These are phyloP conservation scores for Helicostylum pulchrum DNA, from an alignment of 192 early-diverging fungal genomes.

Conservation along the genomic window DNA sequence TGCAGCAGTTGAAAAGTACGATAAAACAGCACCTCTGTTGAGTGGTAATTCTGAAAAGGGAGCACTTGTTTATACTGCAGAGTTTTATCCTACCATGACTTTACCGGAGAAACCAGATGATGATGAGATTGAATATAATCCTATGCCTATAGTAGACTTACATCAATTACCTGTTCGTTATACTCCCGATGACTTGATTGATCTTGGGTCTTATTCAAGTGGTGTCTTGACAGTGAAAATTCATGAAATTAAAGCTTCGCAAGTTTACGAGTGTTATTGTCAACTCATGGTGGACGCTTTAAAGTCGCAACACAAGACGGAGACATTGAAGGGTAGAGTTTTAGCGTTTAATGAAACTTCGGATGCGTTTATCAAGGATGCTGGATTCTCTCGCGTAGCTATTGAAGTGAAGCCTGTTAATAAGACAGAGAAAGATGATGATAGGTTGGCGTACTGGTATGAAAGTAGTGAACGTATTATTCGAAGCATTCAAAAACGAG, in stretches of 20 bases:
- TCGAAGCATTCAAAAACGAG: conserved; percentile 9
- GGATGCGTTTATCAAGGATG: conserved; percentile 40
- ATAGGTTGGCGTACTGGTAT: conserved; percentile 25
- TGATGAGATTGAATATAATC: neutral
- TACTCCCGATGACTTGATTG: conserved; percentile 31
- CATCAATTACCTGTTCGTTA: conserved; percentile 21
- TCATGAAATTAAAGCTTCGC: conserved; percentile 36
- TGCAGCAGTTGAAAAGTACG: neutral
- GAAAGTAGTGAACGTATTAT: conserved; percentile 21
- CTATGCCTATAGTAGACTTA: conserved; percentile 16
- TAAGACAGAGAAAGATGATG: conserved; percentile 17
- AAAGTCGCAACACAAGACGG: conserved; percentile 37
- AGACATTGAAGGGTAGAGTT: conserved; percentile 21
- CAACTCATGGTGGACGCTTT: conserved; percentile 48
- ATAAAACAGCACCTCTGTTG: neutral
- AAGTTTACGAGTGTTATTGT: conserved; percentile 31
- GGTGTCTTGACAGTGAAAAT: conserved; percentile 55
- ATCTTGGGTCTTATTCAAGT: conserved; percentile 32
- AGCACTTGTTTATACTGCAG: conserved; percentile 35
- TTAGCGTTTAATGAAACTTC: conserved; percentile 32
- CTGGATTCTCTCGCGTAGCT: conserved; percentile 28
- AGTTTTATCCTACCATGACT: conserved; percentile 36
- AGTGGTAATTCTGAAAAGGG: conserved; percentile 28
- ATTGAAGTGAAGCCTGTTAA: conserved; percentile 21
- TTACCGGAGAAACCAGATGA: conserved; percentile 13